Percentiles rank a stretch among this genome's conserved stretches.
phyloP scores from a whole-genome alignment of 2,329 filamentous ascomycete genomes.

The Zasmidium citrigriseum region DNA sequence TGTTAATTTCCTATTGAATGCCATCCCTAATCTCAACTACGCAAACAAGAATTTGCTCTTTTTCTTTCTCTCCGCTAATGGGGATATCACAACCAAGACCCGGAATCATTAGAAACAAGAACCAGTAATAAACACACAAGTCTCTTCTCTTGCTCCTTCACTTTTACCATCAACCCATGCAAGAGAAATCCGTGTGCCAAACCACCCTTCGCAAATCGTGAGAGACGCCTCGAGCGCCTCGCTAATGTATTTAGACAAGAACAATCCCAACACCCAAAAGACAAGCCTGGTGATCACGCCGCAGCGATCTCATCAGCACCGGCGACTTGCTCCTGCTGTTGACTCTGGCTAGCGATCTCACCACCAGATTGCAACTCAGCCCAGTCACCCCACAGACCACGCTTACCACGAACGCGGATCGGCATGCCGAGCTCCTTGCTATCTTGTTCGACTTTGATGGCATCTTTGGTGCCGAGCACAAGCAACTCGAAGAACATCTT shows the following conservation, averaged over 20 bases:
- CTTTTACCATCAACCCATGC: too few relatives aligned
- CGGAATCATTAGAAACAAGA: neutral
- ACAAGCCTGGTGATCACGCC: neutral
- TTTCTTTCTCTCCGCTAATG: neutral
- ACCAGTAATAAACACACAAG: too few relatives aligned
- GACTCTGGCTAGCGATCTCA: slow-evolving; percentile 21
- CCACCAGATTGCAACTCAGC: slow-evolving; percentile 63
- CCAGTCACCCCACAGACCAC: slow-evolving; percentile 96
- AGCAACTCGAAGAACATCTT: slow-evolving; percentile 99
- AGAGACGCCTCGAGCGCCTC: too few relatives aligned
- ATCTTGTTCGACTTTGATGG: slow-evolving; percentile 91
- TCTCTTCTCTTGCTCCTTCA: too few relatives aligned
- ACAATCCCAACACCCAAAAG: neutral
- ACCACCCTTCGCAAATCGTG: too few relatives aligned
- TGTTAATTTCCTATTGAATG: neutral
- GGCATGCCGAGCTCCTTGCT: slow-evolving; percentile 69
- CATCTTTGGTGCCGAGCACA: slow-evolving; percentile 95
- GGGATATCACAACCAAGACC: neutral
- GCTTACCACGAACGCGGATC: slow-evolving; percentile 84
- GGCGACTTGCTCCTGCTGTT: neutral
- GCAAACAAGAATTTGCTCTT: neutral
- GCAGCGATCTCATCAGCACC: slow-evolving; percentile 1
- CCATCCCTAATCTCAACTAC: neutral
- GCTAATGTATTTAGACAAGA: slow-evolving; percentile 6
- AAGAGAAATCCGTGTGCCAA: too few relatives aligned